Evolutionary conservation across 169 alveolate genomes (phyloP), one percentile per base, ranked within the genome.

Genomic region (Plasmodium malariae): DNA sequence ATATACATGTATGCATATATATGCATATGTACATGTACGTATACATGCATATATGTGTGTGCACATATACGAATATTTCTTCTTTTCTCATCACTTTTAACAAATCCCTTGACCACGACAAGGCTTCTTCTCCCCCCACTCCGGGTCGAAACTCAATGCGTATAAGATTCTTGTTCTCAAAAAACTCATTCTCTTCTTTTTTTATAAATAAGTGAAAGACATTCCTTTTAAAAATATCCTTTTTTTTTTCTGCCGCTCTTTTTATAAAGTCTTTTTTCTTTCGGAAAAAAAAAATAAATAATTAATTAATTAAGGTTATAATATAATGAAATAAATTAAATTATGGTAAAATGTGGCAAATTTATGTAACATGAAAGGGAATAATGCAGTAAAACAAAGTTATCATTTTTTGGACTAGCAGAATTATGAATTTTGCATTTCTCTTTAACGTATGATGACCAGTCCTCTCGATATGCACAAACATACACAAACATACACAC

Each of bases 111-210:
- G 90, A 80, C 90, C 90, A 80, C 4, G 51, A 21, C 36, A 67
- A 12, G 9, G 90, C 90, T 26, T 80, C 90, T 14, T 51, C 71
- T 11, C 90, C 90, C 14, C 90, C 90, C 17, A 80, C 60, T 19
- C 83, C 90, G 2, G 90, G 85, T 28, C 90, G 90, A 57, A 65
- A 80, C 67, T 80, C 90, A 19, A 80, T 80, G 40, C 90, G 83
- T 67, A 80, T 51, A 2, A 21, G 54, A 57, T 80, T 80, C 67
- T 54, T 80, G 59, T 80, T 67, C 63, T 65, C 49, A 54, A 9
- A 37, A 19, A 43, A 49, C 17, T 40, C 11, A 70, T 24, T 43
- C 45, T 62, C 55, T 36, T 78, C 69, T 37, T 63, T 78, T 30
- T 48, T 76, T 24, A 28, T 6, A 69, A 17, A 14, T 63, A 78